These are phyloP conservation scores for Pisolithus thermaeus DNA, from an alignment of 1,284 basidiomycete genomes.

Conservation along the genomic window DNA sequence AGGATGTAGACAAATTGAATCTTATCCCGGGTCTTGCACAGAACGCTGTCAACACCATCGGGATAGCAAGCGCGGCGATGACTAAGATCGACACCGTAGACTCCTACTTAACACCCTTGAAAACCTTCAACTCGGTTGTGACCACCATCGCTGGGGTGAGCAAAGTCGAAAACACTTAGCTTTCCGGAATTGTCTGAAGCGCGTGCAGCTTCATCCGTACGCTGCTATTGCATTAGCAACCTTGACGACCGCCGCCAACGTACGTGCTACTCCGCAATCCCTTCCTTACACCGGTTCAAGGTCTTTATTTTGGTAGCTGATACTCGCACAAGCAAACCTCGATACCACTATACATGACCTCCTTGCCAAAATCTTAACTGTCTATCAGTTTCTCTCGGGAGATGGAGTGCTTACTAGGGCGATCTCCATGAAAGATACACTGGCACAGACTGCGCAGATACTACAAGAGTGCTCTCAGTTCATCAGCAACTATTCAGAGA, in stretches of 20 bases:
- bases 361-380: background rate
- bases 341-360: constrained; percentile 2
- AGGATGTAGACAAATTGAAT: background rate
- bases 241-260: constrained; percentile 1
- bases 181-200: background rate
- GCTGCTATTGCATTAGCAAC: constrained; percentile 2
- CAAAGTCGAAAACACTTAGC: background rate
- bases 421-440: background rate
- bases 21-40: background rate
- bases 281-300: too few species aligned
- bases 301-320: background rate
- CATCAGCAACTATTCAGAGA: constrained; percentile 1
- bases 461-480: constrained; percentile 4
- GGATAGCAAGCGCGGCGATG: background rate
- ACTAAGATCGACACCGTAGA: background rate
- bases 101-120: background rate
- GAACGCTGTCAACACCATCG: background rate
- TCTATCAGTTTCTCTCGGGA: constrained; percentile 1
- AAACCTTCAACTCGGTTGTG: background rate
- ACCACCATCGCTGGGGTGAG: background rate
- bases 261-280: background rate
- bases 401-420: background rate
- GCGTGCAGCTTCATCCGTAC: constrained; percentile 5
- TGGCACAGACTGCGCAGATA: background rate
- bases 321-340: constrained; percentile 2